phyloP scores from a whole-genome alignment of 805 yeast species.

The Starmera amethionina region DNA sequence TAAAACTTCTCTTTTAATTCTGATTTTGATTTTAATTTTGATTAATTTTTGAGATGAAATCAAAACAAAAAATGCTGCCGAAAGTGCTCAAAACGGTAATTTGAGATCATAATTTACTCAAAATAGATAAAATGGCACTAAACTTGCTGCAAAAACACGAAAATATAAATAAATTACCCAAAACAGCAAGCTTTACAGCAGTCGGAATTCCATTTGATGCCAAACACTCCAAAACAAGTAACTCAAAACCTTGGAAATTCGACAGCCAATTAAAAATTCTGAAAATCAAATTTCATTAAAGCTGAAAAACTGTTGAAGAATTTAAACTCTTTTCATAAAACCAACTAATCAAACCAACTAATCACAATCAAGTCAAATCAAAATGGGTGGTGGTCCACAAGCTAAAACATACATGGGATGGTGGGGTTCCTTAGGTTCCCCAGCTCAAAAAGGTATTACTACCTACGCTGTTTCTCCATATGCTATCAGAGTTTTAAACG shows the following conservation, averaged over 20 bases:
- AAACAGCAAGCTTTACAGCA: background rate
- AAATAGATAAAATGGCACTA: too few relatives aligned
- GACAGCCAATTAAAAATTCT: conserved; percentile 7
- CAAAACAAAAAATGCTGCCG: too few relatives aligned
- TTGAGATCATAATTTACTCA: too few relatives aligned
- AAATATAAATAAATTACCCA: too few relatives aligned
- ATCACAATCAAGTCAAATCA: conserved; percentile 4
- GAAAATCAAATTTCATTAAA: conserved; percentile 5
- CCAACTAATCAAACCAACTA: conserved; percentile 4
- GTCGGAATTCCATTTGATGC: background rate
- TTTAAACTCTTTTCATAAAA: background rate
- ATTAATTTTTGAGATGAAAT: too few relatives aligned
- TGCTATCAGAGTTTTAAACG: conserved; percentile 89
- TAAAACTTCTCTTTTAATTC: too few relatives aligned
- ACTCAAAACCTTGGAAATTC: background rate
- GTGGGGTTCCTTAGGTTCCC: conserved; percentile 93
- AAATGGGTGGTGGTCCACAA: conserved; percentile 61
- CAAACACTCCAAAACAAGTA: too few relatives aligned
- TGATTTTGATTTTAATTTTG: too few relatives aligned
- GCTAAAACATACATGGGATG: conserved; percentile 85
- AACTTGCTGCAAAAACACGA: too few relatives aligned
- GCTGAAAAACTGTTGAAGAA: background rate
- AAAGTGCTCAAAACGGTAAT: too few relatives aligned
- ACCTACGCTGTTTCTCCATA: conserved; percentile 88
- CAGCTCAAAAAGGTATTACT: conserved; percentile 78